Conservation (phyloP, 2,329 filamentous ascomycete genomes). For the Paramyrothecium roridum region DNA sequence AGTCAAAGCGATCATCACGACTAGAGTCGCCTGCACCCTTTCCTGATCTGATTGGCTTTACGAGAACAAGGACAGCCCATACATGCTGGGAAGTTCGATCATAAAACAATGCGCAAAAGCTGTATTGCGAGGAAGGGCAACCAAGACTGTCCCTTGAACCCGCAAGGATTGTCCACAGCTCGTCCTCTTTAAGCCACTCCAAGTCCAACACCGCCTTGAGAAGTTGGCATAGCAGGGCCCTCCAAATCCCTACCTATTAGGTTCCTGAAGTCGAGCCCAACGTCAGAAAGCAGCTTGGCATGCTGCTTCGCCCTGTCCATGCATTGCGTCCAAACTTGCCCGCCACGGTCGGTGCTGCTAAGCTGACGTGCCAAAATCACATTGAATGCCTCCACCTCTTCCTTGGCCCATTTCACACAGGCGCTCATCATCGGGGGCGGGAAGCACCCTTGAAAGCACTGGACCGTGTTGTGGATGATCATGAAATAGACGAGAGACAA, state of each 20-base stretch:
- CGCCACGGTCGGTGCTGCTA: slow-evolving; percentile 77
- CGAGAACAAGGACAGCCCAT: too few relatives aligned
- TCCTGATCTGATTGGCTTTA: too few relatives aligned
- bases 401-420: slow-evolving; percentile 97
- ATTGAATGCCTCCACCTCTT: slow-evolving; percentile 90
- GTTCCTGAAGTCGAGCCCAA: slow-evolving; percentile 85
- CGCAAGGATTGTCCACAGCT: neutral
- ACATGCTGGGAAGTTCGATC: too few relatives aligned
- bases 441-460: slow-evolving; percentile 85
- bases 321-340: slow-evolving; percentile 76
- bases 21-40: too few relatives aligned
- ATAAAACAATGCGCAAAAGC: too few relatives aligned
- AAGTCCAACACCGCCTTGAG: slow-evolving; percentile 19
- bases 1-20: neutral
- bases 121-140: too few relatives aligned
- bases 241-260: slow-evolving; percentile 64
- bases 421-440: slow-evolving; percentile 85
- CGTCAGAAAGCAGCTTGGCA: slow-evolving; percentile 74
- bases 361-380: slow-evolving; percentile 77
- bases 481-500: slow-evolving; percentile 95
- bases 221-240: slow-evolving; percentile 13
- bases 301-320: slow-evolving; percentile 79
- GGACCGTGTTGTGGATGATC: slow-evolving; percentile 88
- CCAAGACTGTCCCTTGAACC: too few relatives aligned
- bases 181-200: slow-evolving; percentile 21